These are phyloP conservation scores for Beauveria scarabaeidicola DNA, from an alignment of 2,329 filamentous ascomycete species.

Conservation along the genomic window DNA sequence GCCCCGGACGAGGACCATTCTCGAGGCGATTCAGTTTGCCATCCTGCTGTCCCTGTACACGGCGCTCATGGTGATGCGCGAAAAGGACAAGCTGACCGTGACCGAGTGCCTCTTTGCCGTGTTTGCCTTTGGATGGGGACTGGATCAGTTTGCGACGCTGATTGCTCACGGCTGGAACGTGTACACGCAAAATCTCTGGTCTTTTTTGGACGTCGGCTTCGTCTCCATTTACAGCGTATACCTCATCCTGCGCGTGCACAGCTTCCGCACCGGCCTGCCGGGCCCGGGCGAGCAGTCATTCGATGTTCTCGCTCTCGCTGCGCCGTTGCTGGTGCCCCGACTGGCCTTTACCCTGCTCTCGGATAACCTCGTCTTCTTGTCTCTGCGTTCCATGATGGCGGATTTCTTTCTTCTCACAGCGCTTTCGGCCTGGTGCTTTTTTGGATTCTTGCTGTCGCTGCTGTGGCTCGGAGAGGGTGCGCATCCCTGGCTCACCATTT, in stretches of 20 bases:
- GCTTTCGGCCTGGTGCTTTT: slow-evolving; percentile 74
- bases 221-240: slow-evolving; percentile 63
- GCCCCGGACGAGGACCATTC: slow-evolving; percentile 64
- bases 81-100: slow-evolving; percentile 44
- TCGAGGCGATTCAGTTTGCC: slow-evolving; percentile 68
- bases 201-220: slow-evolving; percentile 75
- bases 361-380: slow-evolving; percentile 77
- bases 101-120: slow-evolving; percentile 61
- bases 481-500: slow-evolving; percentile 55
- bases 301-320: slow-evolving; percentile 70
- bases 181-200: slow-evolving; percentile 84
- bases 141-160: slow-evolving; percentile 71
- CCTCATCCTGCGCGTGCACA: slow-evolving; percentile 57
- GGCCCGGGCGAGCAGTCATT: slow-evolving; percentile 57
- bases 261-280: slow-evolving; percentile 41
- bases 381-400: slow-evolving; percentile 73
- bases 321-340: slow-evolving; percentile 68
- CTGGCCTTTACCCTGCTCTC: slow-evolving; percentile 77
- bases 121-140: slow-evolving; percentile 69
- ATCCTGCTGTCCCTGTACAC: slow-evolving; percentile 62
- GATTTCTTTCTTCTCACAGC: slow-evolving; percentile 73
- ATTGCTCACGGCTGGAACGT: slow-evolving; percentile 70
- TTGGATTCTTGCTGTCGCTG: slow-evolving; percentile 70
- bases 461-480: slow-evolving; percentile 64
- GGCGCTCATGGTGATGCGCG: slow-evolving; percentile 60